phyloP scores from a whole-genome alignment of 2,329 filamentous ascomycete species.

The Didymosphaeria variabile region DNA sequence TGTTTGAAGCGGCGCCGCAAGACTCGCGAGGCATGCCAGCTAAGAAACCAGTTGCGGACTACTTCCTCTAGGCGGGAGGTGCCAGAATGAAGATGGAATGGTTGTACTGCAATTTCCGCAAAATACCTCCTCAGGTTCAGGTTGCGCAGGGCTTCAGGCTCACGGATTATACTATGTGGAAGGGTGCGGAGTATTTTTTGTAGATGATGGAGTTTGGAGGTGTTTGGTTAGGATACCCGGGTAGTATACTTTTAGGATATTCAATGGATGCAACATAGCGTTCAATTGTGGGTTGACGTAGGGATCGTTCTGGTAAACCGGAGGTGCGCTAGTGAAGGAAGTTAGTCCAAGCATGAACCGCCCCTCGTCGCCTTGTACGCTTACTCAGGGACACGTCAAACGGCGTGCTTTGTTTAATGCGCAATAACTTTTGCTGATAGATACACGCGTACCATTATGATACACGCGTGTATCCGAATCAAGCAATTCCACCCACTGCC shows the following conservation, averaged over 20 bases:
- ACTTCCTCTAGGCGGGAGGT: constrained; percentile 74
- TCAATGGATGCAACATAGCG: neutral
- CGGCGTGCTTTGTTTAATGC: neutral
- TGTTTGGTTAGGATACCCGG: constrained; percentile 17
- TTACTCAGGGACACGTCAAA: neutral
- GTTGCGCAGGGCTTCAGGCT: neutral
- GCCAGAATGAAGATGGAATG: neutral
- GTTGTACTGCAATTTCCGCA: neutral
- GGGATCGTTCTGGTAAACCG: too few relatives aligned
- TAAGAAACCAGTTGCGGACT: constrained; percentile 97
- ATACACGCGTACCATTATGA: neutral
- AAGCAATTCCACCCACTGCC: neutral
- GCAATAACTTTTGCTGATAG: neutral
- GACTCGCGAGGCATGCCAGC: constrained; percentile 97
- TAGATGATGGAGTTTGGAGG: neutral
- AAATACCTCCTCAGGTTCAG: neutral
- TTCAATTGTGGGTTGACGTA: neutral
- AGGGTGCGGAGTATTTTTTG: constrained; percentile 16
- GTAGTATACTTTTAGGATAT: constrained; percentile 10
- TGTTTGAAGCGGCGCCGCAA: constrained; percentile 96
- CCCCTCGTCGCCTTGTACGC: neutral
- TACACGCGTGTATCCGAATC: neutral
- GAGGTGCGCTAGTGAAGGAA: neutral
- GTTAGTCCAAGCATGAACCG: neutral
- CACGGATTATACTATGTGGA: neutral